phyloP scores from a whole-genome alignment of 2,329 filamentous ascomycete species.

The Cladophialophora immunda region DNA sequence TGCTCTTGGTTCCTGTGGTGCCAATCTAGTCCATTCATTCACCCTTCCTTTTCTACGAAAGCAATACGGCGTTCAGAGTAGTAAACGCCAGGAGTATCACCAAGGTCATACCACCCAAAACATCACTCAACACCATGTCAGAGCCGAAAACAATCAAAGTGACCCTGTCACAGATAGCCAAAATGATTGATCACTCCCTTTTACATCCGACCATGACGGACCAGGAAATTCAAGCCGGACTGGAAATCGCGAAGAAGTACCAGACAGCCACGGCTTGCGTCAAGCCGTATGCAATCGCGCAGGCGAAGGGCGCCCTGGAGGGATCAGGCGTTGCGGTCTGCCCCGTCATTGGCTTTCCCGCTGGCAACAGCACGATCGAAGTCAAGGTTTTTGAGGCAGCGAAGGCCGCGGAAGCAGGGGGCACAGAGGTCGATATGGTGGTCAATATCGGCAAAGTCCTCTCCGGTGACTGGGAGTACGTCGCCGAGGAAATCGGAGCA shows the following conservation, averaged over 20 bases:
- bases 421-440: slow-evolving; percentile 67
- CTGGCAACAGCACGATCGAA: slow-evolving; percentile 64
- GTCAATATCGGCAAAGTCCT: slow-evolving; percentile 68
- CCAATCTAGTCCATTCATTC: background rate
- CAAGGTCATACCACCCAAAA: background rate
- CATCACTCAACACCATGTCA: slow-evolving; percentile 15
- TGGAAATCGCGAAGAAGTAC: slow-evolving; percentile 58
- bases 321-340: slow-evolving; percentile 62
- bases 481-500: slow-evolving; percentile 59
- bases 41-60: background rate
- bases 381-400: slow-evolving; percentile 65
- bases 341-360: slow-evolving; percentile 68
- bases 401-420: slow-evolving; percentile 59
- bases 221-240: slow-evolving; percentile 59
- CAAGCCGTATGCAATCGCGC: slow-evolving; percentile 64
- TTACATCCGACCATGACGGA: slow-evolving; percentile 70
- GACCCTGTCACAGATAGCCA: slow-evolving; percentile 59
- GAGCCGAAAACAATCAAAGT: slow-evolving; percentile 46
- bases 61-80: no score
- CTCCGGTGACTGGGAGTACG: slow-evolving; percentile 65
- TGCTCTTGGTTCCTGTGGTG: background rate
- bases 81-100: background rate
- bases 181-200: slow-evolving; percentile 69
- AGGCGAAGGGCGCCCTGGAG: slow-evolving; percentile 58
- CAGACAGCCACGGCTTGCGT: slow-evolving; percentile 66